These are phyloP conservation scores for Cordyceps cateniannulata DNA, from an alignment of 2,329 filamentous ascomycete genomes.

Conservation along the genomic window DNA sequence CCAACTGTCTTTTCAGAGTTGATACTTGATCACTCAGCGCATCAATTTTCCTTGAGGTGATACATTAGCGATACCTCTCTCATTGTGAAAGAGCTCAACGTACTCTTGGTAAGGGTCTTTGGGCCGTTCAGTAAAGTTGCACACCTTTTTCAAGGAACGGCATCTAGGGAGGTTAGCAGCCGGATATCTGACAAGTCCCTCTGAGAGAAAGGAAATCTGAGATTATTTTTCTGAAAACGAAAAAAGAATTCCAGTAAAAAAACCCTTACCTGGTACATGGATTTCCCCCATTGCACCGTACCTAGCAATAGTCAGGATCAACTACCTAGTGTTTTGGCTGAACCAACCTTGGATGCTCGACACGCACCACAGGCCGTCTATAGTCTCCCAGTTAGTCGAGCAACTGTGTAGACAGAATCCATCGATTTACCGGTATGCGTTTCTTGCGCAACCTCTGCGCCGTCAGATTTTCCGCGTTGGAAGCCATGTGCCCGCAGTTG, in stretches of 20 bases:
- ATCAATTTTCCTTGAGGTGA: constrained; percentile 16
- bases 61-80: not conserved
- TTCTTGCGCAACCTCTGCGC: not conserved
- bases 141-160: constrained; percentile 17
- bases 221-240: too few species aligned
- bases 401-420: too few species aligned
- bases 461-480: not conserved
- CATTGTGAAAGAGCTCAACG: not conserved
- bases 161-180: constrained; percentile 15
- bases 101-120: constrained; percentile 19
- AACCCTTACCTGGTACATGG: constrained; percentile 21
- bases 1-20: not conserved
- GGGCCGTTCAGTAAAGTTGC: constrained; percentile 19
- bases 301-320: constrained; percentile 11
- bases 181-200: too few species aligned
- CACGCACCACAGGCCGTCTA: constrained; percentile 23
- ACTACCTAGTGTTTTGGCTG: too few species aligned
- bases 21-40: not conserved
- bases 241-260: too few species aligned
- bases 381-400: not conserved
- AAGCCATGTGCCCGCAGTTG: not conserved
- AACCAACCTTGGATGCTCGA: constrained; percentile 21
- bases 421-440: not conserved
- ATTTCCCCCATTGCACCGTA: constrained; percentile 20
- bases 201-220: too few species aligned